Conservation (phyloP, 768 basidiomycete genomes). For the Kwoniella sp. region DNA sequence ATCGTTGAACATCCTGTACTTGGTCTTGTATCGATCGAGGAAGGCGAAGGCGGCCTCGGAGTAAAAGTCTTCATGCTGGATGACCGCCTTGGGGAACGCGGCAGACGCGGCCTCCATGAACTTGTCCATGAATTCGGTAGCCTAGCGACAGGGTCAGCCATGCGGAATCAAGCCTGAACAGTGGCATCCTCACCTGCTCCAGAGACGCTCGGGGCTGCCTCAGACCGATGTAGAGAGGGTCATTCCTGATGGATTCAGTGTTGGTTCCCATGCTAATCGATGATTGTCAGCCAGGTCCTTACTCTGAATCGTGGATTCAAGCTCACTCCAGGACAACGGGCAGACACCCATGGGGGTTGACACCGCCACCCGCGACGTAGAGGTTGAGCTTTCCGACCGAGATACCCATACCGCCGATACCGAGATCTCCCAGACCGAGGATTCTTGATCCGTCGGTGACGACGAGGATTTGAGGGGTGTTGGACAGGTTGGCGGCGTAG, state of each 20-base stretch:
- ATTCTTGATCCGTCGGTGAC: constrained; percentile 94
- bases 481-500: constrained; percentile 25
- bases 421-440: constrained; percentile 65
- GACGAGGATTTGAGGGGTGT: constrained; percentile 69
- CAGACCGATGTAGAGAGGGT: constrained; percentile 84
- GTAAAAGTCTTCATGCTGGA: constrained; percentile 86
- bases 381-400: constrained; percentile 88
- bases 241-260: constrained; percentile 69
- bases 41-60: constrained; percentile 87
- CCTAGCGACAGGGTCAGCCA: constrained; percentile 39
- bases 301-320: neutral
- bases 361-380: constrained; percentile 80
- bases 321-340: constrained; percentile 45
- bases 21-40: constrained; percentile 67
- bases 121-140: constrained; percentile 83
- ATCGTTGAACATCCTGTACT: constrained; percentile 80
- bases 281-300: constrained; percentile 54
- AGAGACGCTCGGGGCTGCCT: constrained; percentile 55
- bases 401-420: constrained; percentile 54
- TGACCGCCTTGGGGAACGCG: constrained; percentile 72
- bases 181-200: constrained; percentile 15
- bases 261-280: constrained; percentile 87
- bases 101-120: constrained; percentile 78
- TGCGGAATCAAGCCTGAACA: neutral
- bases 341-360: constrained; percentile 47